Percentiles rank a stretch among this genome's conserved stretches.
Conservation (phyloP, 2,329 filamentous ascomycete genomes). For the Diaporthe citri region DNA sequence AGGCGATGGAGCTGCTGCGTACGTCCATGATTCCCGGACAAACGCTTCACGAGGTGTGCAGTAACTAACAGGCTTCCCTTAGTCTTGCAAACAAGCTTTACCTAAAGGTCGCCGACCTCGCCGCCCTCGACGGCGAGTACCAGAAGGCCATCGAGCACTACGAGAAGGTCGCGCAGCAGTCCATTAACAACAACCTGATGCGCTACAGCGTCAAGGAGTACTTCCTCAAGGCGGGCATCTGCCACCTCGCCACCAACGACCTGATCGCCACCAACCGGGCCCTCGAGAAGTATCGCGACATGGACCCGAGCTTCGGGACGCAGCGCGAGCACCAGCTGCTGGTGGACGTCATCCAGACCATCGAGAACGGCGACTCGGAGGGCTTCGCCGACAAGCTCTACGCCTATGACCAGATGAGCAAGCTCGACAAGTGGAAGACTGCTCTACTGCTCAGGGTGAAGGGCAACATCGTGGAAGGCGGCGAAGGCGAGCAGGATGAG, state of each 20-base stretch:
- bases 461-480: conserved; percentile 76
- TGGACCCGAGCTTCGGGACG: conserved; percentile 81
- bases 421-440: conserved; percentile 98
- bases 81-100: conserved; percentile 93
- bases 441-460: conserved; percentile 86
- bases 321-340: conserved; percentile 88
- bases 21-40: conserved; percentile 53
- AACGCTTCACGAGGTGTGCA: neutral
- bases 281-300: conserved; percentile 83
- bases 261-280: conserved; percentile 83
- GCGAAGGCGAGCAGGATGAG: conserved; percentile 49
- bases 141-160: conserved; percentile 84
- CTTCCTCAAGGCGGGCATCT: conserved; percentile 93
- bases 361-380: conserved; percentile 85
- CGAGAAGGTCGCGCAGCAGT: conserved; percentile 83
- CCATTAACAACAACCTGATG: conserved; percentile 92
- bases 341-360: conserved; percentile 78
- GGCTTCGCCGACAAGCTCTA: conserved; percentile 87
- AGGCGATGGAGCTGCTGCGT: conserved; percentile 86
- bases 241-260: conserved; percentile 81
- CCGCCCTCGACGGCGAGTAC: conserved; percentile 86
- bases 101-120: conserved; percentile 91
- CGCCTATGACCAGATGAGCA: conserved; percentile 91
- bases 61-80: conserved; percentile 1
- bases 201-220: conserved; percentile 96